Evolutionary conservation across 2,329 filamentous ascomycete species (phyloP), one percentile per base, ranked within the genome.

Genomic region (Sporothrix protearum): DNA sequence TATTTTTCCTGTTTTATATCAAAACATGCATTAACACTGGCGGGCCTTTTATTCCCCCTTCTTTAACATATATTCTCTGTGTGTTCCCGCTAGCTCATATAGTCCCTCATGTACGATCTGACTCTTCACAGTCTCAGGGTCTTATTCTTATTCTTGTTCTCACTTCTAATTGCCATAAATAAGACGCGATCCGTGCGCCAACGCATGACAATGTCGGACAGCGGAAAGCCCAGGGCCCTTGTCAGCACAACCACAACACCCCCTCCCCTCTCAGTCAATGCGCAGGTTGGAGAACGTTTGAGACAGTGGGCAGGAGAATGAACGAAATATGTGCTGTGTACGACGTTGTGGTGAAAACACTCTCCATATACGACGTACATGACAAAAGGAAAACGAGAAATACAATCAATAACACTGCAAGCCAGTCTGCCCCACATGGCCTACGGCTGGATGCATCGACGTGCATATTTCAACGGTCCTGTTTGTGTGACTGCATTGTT

Each of bases 111-210:
- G 28, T 59, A 59, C 55, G 55, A 59, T 36, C 30, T 36, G 16
- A 36, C 36, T 59, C 55, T 36, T 6, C 12, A 57, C 55, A 59
- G 55, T 39, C 55, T 59, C 55, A 36, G 55, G 12, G 6, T 57
- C 28, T 28, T 14, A 16, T 63, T 45, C 42, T 63, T 42, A 45
- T 36, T 59, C 9, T 63, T 39, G 2, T 6, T 42, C 4, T 63
- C 28, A 8, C 36, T 16, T 45, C n/a, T 28, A 25, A 33, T 3
- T n/a, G 14, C 39, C 42, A 45, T 45, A 45, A 45, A 45, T 30
- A n/a, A n/a, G 28, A 59, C n/a, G n/a, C 57, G 22, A 63, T 63
- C 57, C 57, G 57, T 63, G 57, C 57, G 57, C 57, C 53, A 42
- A 19, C 12, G 57, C 57, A 63, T 63, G 57, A 63, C 57, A 63